phyloP scores from a whole-genome alignment of 495 filamentous ascomycete genomes.

The Hyaloscypha finlandica region DNA sequence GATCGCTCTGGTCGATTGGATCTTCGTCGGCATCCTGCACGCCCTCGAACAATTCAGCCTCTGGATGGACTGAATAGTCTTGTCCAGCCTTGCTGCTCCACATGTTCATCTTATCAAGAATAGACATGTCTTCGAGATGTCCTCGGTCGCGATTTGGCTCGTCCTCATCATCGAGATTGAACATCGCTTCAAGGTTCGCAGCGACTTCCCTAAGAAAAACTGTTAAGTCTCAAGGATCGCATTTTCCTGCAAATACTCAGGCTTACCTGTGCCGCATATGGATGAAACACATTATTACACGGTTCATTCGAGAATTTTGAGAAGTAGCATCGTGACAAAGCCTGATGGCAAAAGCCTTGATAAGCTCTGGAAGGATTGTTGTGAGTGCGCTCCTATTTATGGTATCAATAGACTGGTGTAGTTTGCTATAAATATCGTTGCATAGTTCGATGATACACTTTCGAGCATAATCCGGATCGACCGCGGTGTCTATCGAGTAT shows the following conservation, averaged over 20 bases:
- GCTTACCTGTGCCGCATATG: conserved; percentile 12
- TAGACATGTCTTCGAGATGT: conserved; percentile 4
- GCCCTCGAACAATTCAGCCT: conserved; percentile 9
- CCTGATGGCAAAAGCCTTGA: conserved; percentile 21
- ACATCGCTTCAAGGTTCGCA: conserved; percentile 11
- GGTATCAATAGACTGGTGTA: neutral
- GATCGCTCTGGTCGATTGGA: neutral
- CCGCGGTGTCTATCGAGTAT: conserved; percentile 5
- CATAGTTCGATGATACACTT: conserved; percentile 8
- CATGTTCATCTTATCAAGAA: conserved; percentile 18
- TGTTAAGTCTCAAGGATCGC: too few relatives aligned
- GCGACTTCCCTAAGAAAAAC: conserved; percentile 8
- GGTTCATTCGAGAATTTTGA: neutral
- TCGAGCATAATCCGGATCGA: conserved; percentile 1
- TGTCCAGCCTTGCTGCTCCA: conserved; percentile 13
- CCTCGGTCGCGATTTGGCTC: neutral
- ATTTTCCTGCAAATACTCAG: too few relatives aligned
- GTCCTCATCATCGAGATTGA: conserved; percentile 1
- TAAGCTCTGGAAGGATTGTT: conserved; percentile 11
- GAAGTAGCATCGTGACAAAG: conserved; percentile 12
- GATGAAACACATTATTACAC: conserved; percentile 9
- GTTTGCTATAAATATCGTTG: conserved; percentile 14
- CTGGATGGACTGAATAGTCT: neutral
- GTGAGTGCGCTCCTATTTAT: neutral
- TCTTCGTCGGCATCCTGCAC: conserved; percentile 11